Conservation (phyloP, 2,329 filamentous ascomycete genomes). For the Bipolaris victoriae region DNA sequence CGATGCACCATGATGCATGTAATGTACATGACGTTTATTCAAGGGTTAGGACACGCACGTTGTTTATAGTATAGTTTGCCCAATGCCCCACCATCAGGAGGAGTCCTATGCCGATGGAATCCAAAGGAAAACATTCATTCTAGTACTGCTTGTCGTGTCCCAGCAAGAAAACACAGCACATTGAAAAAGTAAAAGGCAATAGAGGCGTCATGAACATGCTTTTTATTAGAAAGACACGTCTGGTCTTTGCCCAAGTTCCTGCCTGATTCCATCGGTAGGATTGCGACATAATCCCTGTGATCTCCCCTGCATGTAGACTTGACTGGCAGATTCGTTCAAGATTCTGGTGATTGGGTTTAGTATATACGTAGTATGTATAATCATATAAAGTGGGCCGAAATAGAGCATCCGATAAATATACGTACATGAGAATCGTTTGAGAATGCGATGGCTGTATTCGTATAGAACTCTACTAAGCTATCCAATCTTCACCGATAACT, state of each 20-base stretch:
- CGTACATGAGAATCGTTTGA: not conserved
- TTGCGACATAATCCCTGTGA: not conserved
- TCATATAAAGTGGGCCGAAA: not conserved
- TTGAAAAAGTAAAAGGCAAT: not conserved
- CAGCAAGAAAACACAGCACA: not conserved
- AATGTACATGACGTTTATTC: not conserved
- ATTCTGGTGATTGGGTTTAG: not conserved
- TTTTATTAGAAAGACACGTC: not conserved
- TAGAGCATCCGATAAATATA: not conserved
- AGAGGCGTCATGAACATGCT: not conserved
- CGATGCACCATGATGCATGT: not conserved
- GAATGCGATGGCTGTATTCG: not conserved
- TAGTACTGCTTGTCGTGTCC: not conserved
- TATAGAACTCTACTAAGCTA: not conserved
- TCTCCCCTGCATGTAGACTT: not conserved
- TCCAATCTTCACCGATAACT: not conserved
- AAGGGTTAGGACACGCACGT: not conserved
- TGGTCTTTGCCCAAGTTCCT: not conserved
- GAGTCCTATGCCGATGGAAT: not conserved
- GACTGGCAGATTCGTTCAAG: not conserved
- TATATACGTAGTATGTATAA: not conserved
- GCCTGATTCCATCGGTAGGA: not conserved
- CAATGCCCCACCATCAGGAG: not conserved
- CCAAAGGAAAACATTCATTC: not conserved
- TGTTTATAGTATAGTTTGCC: not conserved